phyloP scores from a whole-genome alignment of 2,329 filamentous ascomycete species.

The Myriosclerotinia curreyana region DNA sequence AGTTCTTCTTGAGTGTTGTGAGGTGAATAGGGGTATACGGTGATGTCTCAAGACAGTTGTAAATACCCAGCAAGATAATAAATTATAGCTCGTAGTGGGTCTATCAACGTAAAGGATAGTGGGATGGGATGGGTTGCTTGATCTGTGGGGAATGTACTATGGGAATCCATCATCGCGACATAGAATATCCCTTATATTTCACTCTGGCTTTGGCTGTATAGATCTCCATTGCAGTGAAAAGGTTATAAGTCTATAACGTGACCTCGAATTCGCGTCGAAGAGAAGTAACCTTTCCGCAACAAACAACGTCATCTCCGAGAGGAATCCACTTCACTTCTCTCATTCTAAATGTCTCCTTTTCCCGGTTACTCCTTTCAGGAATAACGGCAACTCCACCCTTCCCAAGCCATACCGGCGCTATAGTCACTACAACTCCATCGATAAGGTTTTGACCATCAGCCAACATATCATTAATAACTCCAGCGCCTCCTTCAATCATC shows the following conservation, averaged over 20 bases:
- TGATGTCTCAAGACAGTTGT: no score
- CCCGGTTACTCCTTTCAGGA: conserved; percentile 45
- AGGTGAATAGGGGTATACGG: no score
- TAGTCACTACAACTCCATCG: conserved; percentile 78
- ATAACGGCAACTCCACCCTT: conserved; percentile 75
- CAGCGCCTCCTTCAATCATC: conserved; percentile 88
- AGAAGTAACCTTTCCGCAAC: conserved; percentile 23
- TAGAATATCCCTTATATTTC: not conserved
- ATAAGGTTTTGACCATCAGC: conserved; percentile 59
- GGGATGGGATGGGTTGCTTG: not conserved
- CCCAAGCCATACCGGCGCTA: conserved; percentile 89
- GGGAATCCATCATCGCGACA: not conserved
- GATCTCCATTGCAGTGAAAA: no score
- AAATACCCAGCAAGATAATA: no score
- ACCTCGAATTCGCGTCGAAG: no score
- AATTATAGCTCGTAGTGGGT: no score
- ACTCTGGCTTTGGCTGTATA: not conserved
- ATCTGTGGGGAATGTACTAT: not conserved
- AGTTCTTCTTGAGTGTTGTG: no score
- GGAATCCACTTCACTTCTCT: conserved; percentile 29
- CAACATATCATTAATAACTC: conserved; percentile 80
- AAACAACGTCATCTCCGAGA: conserved; percentile 32
- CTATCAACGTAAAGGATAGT: not conserved
- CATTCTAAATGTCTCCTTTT: conserved; percentile 23
- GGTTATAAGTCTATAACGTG: no score